These are phyloP conservation scores for Recurvomyces mirabilis DNA, from an alignment of 495 filamentous ascomycete species.

Conservation along the genomic window DNA sequence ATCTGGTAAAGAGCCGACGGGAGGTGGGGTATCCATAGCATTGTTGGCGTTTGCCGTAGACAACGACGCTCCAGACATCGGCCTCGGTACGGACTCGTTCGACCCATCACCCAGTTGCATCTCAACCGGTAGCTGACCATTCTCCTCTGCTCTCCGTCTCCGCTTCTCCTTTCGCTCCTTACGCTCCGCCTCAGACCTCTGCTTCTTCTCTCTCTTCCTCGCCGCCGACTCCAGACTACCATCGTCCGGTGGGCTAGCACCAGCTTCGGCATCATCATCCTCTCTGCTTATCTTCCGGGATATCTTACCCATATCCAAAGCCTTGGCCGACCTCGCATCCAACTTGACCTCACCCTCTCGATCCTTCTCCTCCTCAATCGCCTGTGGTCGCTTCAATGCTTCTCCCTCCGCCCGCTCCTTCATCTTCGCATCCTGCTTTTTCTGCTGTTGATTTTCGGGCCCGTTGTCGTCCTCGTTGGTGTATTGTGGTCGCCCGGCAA, in stretches of 20 bases:
- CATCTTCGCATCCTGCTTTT: conserved; percentile 50
- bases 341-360: conserved; percentile 34
- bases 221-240: conserved; percentile 34
- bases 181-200: conserved; percentile 75
- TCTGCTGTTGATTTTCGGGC: conserved; percentile 37
- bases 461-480: conserved; percentile 36
- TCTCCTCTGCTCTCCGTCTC: conserved; percentile 65
- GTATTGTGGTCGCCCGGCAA: conserved; percentile 58
- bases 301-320: not conserved
- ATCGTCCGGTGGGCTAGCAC: conserved; percentile 12
- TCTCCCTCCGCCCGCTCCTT: conserved; percentile 60
- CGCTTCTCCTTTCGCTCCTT: conserved; percentile 79
- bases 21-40: conserved; percentile 8
- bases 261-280: conserved; percentile 3
- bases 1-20: not conserved
- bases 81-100: conserved; percentile 4
- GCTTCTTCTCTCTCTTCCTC: conserved; percentile 82
- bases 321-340: conserved; percentile 24
- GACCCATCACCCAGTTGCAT: conserved; percentile 42
- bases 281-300: conserved; percentile 7
- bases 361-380: conserved; percentile 45
- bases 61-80: conserved; percentile 19
- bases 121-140: conserved; percentile 71
- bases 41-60: not conserved
- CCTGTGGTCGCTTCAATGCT: conserved; percentile 52